These are phyloP conservation scores for Pterocarpus santalinus DNA, from an alignment of 306 rosid species.

Conservation along the genomic window DNA sequence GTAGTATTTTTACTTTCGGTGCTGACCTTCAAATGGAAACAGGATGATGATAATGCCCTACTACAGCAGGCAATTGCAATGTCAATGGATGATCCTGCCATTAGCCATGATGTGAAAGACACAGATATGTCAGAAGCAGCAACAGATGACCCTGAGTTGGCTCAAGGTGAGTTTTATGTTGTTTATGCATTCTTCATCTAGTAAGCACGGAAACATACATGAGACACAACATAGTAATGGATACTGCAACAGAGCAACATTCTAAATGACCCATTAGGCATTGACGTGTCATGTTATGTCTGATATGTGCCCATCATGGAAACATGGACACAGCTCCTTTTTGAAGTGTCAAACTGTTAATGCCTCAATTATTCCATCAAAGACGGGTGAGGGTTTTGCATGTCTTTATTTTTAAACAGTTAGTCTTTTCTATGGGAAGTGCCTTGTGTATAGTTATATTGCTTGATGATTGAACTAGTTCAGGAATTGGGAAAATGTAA, in stretches of 20 bases:
- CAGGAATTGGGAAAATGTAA: conserved; percentile 3
- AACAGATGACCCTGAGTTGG: conserved; percentile 88
- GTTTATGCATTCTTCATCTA: conserved; percentile 5
- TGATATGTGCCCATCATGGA: conserved; percentile 11
- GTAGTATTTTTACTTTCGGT: background rate
- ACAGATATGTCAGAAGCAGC: conserved; percentile 87
- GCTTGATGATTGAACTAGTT: conserved; percentile 31
- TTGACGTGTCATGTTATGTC: background rate
- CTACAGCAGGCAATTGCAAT: conserved; percentile 98
- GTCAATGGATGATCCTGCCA: conserved; percentile 95
- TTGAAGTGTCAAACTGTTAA: background rate
- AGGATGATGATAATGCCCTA: conserved; percentile 83
- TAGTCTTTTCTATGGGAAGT: conserved; percentile 28
- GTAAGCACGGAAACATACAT: too few relatives aligned
- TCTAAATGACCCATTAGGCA: too few relatives aligned
- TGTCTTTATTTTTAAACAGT: too few relatives aligned
- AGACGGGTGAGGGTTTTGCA: too few relatives aligned
- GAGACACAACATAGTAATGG: too few relatives aligned
- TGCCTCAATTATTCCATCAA: background rate
- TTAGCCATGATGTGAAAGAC: conserved; percentile 70
- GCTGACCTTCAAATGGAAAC: conserved; percentile 34
- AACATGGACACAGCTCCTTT: conserved; percentile 7
- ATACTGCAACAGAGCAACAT: too few relatives aligned
- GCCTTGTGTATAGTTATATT: conserved; percentile 5
- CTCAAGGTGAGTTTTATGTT: conserved; percentile 71